Evolutionary conservation across 805 yeast species (phyloP).

Genomic region (Candida chilensis): DNA sequence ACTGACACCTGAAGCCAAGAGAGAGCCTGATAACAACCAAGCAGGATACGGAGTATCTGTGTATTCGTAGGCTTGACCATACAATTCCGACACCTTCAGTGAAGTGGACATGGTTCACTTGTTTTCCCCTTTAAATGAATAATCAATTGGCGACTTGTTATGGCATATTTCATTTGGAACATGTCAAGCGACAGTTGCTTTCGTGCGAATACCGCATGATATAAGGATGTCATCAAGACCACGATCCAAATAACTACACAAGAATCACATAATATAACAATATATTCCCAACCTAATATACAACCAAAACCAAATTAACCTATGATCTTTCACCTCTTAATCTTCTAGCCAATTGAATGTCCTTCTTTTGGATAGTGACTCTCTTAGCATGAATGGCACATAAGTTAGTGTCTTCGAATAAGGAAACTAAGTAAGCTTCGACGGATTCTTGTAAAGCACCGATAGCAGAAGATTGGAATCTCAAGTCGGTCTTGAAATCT

Average conservation of each 20-base stretch:
- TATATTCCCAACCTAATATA: slow-evolving; percentile 1
- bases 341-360: slow-evolving; percentile 96
- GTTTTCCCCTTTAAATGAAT: too few relatives aligned
- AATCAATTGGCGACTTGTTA: too few relatives aligned
- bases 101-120: too few relatives aligned
- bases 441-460: slow-evolving; percentile 98
- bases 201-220: too few relatives aligned
- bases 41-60: slow-evolving; percentile 39
- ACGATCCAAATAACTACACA: too few relatives aligned
- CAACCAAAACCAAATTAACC: slow-evolving; percentile 5
- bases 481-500: slow-evolving; percentile 86
- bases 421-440: slow-evolving; percentile 93
- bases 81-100: too few relatives aligned
- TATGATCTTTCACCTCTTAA: slow-evolving; percentile 94
- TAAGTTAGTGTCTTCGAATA: slow-evolving; percentile 96
- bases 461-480: slow-evolving; percentile 96
- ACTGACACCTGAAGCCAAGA: slow-evolving; percentile 11
- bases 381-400: slow-evolving; percentile 99
- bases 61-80: slow-evolving; percentile 13
- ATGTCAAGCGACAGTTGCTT: too few relatives aligned
- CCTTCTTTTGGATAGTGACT: slow-evolving; percentile 98
- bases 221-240: too few relatives aligned
- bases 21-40: slow-evolving; percentile 23
- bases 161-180: too few relatives aligned
- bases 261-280: too few relatives aligned